Conservation (phyloP, 73 alveolate genomes). For the Chromera velia region DNA sequence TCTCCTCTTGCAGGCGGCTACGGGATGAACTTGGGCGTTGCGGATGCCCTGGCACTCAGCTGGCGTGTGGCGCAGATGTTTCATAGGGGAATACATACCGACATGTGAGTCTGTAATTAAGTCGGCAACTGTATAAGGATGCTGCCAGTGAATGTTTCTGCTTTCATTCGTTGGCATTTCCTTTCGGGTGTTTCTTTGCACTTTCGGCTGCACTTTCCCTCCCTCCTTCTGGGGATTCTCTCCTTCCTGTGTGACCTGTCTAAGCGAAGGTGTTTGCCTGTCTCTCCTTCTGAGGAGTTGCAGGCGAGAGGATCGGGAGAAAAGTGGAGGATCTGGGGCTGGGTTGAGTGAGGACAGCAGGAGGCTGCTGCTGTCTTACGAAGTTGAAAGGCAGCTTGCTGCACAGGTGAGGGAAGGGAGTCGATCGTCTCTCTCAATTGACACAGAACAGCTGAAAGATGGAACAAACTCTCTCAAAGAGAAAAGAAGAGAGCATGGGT, state of each 20-base stretch:
- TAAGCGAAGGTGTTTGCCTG: too few species aligned
- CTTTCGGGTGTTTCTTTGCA: neutral
- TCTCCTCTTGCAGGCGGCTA: conserved; percentile 62
- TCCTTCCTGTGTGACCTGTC: too few species aligned
- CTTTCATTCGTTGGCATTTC: neutral
- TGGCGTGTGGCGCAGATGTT: neutral
- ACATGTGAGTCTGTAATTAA: neutral
- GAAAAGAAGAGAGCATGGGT: neutral
- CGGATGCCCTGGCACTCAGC: conserved; percentile 48
- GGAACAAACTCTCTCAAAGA: neutral
- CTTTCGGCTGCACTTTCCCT: too few species aligned
- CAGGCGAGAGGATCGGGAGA: too few species aligned
- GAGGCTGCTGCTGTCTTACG: too few species aligned
- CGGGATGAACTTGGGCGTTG: conserved; percentile 57
- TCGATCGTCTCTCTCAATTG: neutral
- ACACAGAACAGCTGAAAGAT: neutral
- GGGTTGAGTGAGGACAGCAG: too few species aligned
- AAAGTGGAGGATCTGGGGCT: too few species aligned
- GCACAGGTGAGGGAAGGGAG: too few species aligned
- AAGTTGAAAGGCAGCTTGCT: too few species aligned
- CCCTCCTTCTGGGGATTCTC: too few species aligned
- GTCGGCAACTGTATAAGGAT: too few species aligned
- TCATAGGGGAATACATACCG: neutral
- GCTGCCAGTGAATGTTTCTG: neutral
- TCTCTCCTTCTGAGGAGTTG: too few species aligned